Evolutionary conservation across 1,139 yeast genomes (phyloP).

Genomic region (Geotrichum candidum): DNA sequence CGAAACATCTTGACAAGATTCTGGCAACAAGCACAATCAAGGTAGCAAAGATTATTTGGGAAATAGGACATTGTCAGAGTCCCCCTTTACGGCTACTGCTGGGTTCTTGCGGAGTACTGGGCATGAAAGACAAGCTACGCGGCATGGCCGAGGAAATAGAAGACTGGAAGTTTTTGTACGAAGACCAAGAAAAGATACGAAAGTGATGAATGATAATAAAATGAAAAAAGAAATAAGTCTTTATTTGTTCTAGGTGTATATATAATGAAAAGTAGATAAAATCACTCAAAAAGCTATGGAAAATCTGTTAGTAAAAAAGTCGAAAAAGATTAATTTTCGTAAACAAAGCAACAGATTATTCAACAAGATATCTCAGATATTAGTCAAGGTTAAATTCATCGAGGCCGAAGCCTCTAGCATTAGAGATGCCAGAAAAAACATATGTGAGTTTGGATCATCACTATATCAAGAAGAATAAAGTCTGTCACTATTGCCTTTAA

Average conservation of each 20-base stretch:
- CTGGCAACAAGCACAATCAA: conserved; percentile 17
- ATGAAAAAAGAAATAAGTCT: too few relatives aligned
- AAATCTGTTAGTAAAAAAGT: not conserved
- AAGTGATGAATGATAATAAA: not conserved
- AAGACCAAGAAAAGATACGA: conserved; percentile 16
- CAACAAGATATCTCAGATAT: conserved; percentile 8
- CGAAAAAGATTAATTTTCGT: not conserved
- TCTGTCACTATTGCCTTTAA: not conserved
- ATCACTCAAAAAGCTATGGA: not conserved
- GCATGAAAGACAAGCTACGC: conserved; percentile 32
- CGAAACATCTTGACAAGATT: conserved; percentile 16
- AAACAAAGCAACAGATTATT: not conserved
- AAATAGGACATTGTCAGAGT: conserved; percentile 29
- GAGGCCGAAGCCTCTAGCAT: conserved; percentile 18
- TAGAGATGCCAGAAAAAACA: conserved; percentile 19
- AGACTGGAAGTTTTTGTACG: conserved; percentile 37
- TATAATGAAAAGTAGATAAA: not conserved
- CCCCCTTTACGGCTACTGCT: conserved; percentile 31
- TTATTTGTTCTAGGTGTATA: not conserved
- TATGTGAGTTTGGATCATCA: conserved; percentile 14
- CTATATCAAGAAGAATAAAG: not conserved
- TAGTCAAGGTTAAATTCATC: conserved; percentile 18
- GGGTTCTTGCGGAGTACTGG: conserved; percentile 29
- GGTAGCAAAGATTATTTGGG: conserved; percentile 19
- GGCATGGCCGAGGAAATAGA: conserved; percentile 35